Percentiles rank a stretch among this genome's conserved stretches.
Conservation (phyloP, 2,329 filamentous ascomycete species). For the Ophiostoma fasciatum region DNA sequence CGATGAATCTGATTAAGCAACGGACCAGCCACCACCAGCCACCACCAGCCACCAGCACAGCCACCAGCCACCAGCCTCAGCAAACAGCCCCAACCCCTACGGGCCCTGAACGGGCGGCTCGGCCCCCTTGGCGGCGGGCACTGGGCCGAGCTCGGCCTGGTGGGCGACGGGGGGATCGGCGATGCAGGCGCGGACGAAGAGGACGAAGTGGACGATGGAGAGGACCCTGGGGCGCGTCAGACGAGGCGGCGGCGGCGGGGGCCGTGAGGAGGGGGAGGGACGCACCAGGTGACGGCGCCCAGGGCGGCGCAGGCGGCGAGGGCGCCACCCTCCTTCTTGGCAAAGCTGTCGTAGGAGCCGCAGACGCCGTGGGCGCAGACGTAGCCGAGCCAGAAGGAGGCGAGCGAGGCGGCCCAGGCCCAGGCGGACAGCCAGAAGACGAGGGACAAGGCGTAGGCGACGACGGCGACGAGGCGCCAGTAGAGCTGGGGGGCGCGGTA, state of each 20-base stretch:
- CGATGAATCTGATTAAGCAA: no score
- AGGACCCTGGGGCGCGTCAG: conserved; percentile 26
- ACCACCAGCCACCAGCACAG: no score
- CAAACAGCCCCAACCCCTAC: no score
- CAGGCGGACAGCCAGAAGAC: conserved; percentile 23
- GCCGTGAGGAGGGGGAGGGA: conserved; percentile 2
- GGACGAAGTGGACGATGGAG: conserved; percentile 22
- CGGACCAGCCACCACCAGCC: no score
- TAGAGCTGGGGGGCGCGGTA: conserved; percentile 22
- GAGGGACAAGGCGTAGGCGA: conserved; percentile 21
- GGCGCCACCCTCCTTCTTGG: conserved; percentile 17
- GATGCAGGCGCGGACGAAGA: conserved; percentile 19
- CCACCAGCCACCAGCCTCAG: no score
- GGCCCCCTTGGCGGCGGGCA: conserved; percentile 5
- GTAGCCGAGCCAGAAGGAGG: conserved; percentile 22
- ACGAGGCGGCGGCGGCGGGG: not conserved
- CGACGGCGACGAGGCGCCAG: conserved; percentile 22
- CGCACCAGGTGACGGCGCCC: conserved; percentile 26
- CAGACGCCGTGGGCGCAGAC: conserved; percentile 18
- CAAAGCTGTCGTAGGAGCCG: conserved; percentile 8
- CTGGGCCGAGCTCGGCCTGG: conserved; percentile 10
- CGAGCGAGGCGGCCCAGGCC: conserved; percentile 9
- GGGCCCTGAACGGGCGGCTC: not conserved
- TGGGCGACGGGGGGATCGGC: not conserved
- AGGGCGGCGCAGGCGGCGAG: conserved; percentile 26